phyloP scores from a whole-genome alignment of 192 early-diverging fungal species.

The Haplosporangium gracile region DNA sequence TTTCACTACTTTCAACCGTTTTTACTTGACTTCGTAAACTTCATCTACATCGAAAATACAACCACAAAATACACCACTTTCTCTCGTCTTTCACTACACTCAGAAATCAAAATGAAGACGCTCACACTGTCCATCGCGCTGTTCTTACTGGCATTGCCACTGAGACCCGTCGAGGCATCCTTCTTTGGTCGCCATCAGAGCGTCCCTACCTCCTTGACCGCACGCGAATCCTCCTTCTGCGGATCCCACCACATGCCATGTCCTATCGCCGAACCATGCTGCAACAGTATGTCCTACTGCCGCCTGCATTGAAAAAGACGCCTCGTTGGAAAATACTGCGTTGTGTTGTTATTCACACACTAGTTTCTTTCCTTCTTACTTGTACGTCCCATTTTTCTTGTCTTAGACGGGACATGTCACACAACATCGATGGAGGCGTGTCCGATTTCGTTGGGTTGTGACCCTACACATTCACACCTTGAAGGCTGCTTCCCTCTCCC shows the following conservation, averaged over 20 bases:
- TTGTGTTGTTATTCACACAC: not conserved
- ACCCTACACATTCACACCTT: conserved; percentile 34
- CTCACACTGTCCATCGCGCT: conserved; percentile 20
- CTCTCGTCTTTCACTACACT: too few relatives aligned
- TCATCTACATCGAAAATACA: too few relatives aligned
- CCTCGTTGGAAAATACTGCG: not conserved
- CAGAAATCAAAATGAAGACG: conserved; percentile 1
- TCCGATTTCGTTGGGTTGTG: conserved; percentile 41
- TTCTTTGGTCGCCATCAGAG: conserved; percentile 19
- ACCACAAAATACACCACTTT: too few relatives aligned
- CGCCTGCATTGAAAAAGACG: not conserved
- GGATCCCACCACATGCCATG: conserved; percentile 49
- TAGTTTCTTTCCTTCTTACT: not conserved
- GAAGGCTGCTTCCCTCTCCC: conserved; percentile 45
- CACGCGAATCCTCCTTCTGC: conserved; percentile 39
- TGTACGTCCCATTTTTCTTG: not conserved
- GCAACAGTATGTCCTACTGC: conserved; percentile 38
- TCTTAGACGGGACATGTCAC: conserved; percentile 48
- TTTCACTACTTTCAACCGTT: too few relatives aligned
- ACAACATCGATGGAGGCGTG: conserved; percentile 45
- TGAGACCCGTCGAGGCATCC: conserved; percentile 12
- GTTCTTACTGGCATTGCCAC: not conserved
- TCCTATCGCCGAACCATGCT: conserved; percentile 34
- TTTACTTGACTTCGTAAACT: too few relatives aligned
- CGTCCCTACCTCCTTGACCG: conserved; percentile 10